Evolutionary conservation across 345 rosid genomes (phyloP), one percentile per base, ranked within the genome.

Genomic region (Rubroshorea leprosula): DNA sequence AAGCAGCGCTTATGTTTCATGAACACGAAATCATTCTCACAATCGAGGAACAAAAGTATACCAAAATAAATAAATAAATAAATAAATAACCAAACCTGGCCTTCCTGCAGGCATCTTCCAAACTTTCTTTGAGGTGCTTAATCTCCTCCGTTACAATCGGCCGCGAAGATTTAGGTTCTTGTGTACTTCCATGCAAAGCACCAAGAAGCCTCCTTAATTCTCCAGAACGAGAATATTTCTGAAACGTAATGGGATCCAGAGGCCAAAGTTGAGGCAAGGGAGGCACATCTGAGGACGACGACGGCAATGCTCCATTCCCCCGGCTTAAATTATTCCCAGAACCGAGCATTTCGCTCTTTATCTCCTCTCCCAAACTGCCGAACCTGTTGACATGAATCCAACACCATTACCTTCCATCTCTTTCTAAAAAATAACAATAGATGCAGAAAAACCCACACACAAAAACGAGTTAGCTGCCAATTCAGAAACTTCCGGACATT

Each of bases 111-210:
- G 92, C 60, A 79, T 83, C 94, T 69, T 76, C 77, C 67, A 93
- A 87, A 63, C 94, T 89, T 67, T 86, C 97, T 81, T 93, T 93
- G 18, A 83, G 74, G 48, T 79, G 81, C 73, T 83, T 93, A 18
- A 93, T 84, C 78, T 93, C 96, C 72, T 87, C 94, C 1, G 79
- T 73, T 17, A n/a, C n/a, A n/a, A n/a, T n/a, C n/a, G n/a, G n/a
- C n/a, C n/a, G n/a, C n/a, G 90, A 85, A 41, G 78, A 80, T 73
- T 76, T 89, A 10, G 78, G 69, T 61, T 87, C 92, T 1, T 83
- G 67, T 10, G 79, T 68, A 39, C 70, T 81, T 54, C 88, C 84
- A 55, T 69, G 66, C 31, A 95, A 80, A 2, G 70, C 75, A 35
- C 97, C 86, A 46, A 93, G 74, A 68, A 73, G 87, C 60, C 88